Conservation (phyloP, 2,329 filamentous ascomycete species). For the Thermomyces lanuginosus region DNA sequence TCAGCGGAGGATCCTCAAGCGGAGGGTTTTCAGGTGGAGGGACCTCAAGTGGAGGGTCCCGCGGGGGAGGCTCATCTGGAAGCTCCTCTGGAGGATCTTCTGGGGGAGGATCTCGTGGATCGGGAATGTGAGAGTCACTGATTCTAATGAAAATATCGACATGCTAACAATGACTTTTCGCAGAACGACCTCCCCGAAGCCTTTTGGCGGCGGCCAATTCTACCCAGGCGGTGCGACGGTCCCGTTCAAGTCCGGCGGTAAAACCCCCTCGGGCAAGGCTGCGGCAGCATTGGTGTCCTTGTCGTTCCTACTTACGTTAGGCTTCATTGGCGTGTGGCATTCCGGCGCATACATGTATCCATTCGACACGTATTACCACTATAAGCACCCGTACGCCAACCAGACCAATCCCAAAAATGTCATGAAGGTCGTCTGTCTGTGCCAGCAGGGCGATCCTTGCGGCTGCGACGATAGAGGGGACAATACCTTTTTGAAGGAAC, state of each 20-base stretch:
- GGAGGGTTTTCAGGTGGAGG: conserved; percentile 1
- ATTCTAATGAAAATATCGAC: too few species aligned
- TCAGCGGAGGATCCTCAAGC: neutral
- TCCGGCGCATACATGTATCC: conserved; percentile 41
- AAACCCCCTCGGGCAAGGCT: conserved; percentile 33
- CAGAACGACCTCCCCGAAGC: conserved; percentile 25
- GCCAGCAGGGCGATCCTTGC: conserved; percentile 37
- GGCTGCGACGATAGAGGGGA: conserved; percentile 40
- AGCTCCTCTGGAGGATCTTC: conserved; percentile 5
- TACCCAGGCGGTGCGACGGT: conserved; percentile 39
- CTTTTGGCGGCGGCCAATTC: conserved; percentile 35
- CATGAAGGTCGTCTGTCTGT: conserved; percentile 40
- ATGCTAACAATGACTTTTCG: too few species aligned
- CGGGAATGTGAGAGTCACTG: conserved; percentile 4
- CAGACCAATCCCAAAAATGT: conserved; percentile 32
- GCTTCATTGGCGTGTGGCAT: conserved; percentile 40
- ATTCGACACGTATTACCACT: conserved; percentile 33
- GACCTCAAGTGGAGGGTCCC: conserved; percentile 1
- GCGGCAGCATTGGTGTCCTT: too few species aligned
- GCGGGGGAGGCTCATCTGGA: conserved; percentile 3
- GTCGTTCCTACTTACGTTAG: conserved; percentile 29
- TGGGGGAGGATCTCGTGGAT: conserved; percentile 2
- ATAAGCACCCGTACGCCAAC: conserved; percentile 22
- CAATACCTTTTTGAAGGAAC: conserved; percentile 24
- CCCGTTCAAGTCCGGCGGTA: conserved; percentile 33